phyloP scores from a whole-genome alignment of 1,139 yeast species.

The Taphrina betulina region DNA sequence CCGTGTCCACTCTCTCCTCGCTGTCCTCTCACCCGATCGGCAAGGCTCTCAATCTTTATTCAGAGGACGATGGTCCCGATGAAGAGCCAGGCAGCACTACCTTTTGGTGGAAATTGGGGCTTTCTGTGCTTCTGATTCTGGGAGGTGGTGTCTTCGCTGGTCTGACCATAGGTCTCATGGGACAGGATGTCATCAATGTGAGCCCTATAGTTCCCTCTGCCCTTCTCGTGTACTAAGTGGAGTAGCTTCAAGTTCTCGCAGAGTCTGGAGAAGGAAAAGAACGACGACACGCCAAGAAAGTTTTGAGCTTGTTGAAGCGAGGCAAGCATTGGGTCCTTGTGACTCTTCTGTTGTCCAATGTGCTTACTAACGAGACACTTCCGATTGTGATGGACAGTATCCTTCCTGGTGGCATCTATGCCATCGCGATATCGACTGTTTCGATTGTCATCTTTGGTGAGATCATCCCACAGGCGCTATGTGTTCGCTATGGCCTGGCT shows the following conservation, averaged over 20 bases:
- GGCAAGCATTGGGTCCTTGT: slow-evolving; percentile 99
- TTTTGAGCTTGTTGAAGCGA: slow-evolving; percentile 65
- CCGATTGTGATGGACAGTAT: slow-evolving; percentile 92
- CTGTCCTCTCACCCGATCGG: slow-evolving; percentile 19
- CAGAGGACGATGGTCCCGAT: slow-evolving; percentile 22
- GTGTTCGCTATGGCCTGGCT: slow-evolving; percentile 88
- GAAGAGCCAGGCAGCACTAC: slow-evolving; percentile 24
- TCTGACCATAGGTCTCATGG: slow-evolving; percentile 90
- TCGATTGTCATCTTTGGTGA: slow-evolving; percentile 94
- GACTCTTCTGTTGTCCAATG: slow-evolving; percentile 77
- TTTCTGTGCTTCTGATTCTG: slow-evolving; percentile 69
- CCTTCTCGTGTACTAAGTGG: not conserved
- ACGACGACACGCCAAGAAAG: slow-evolving; percentile 69
- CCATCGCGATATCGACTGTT: slow-evolving; percentile 87
- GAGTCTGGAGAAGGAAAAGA: slow-evolving; percentile 58
- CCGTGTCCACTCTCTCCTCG: slow-evolving; percentile 12
- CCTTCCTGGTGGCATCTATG: slow-evolving; percentile 97
- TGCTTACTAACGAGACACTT: slow-evolving; percentile 89
- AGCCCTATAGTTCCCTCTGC: no score
- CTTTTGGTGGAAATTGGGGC: slow-evolving; percentile 56
- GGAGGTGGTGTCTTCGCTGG: slow-evolving; percentile 98
- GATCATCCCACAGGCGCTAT: slow-evolving; percentile 89
- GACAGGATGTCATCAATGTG: slow-evolving; percentile 66
- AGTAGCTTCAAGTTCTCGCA: slow-evolving; percentile 47
- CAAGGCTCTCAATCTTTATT: not conserved